Evolutionary conservation across 768 basidiomycete species (phyloP), one percentile per base, ranked within the genome.

Genomic region (Hygrocybe punicea): DNA sequence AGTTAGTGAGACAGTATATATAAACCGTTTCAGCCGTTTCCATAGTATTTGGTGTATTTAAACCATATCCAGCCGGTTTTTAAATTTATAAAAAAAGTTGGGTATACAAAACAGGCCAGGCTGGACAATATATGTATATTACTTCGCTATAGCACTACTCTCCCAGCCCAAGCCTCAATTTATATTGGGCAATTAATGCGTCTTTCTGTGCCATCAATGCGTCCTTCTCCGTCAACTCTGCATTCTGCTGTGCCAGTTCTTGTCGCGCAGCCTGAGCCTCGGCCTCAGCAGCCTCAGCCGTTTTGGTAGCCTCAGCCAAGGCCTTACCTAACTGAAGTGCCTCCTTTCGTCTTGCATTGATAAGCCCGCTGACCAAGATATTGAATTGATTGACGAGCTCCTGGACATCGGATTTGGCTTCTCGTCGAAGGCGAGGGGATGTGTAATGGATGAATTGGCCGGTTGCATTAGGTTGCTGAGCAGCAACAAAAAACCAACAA

Each of bases 401-500:
- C 16, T n/a, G 14, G 13, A 25, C 17, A 10, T 53, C 52, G 17
- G 34, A 11, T 29, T 53, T 53, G 17, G 52, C 34, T 16, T 53
- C 52, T 11, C 52, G 37, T 21, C 37, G 53, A 16, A 55, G 25
- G 21, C 53, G 53, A 9, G 40, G 40, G 10, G 53, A 55, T 17
- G 40, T 39, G 40, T 55, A 55, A 35, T 47, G 39, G 44, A 55
- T 47, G 17, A 55, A 47, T 14, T 33, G 25, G 17, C 16, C 6
- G 10, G 42, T 36, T 16, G 53, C 40, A 24, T 55, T 55, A 11
- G 44, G 21, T 11, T 55, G 53, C 25, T 55, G 53, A 9, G 40
- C 53, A 14, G 17, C 42, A 17, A 55, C 16, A 47, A 45, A 44
- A 24, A 55, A 40, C 53, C 53, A 55, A 25, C 53, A 45, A 21